phyloP scores from a whole-genome alignment of 2,329 filamentous ascomycete species.

The Penicillium sp. region DNA sequence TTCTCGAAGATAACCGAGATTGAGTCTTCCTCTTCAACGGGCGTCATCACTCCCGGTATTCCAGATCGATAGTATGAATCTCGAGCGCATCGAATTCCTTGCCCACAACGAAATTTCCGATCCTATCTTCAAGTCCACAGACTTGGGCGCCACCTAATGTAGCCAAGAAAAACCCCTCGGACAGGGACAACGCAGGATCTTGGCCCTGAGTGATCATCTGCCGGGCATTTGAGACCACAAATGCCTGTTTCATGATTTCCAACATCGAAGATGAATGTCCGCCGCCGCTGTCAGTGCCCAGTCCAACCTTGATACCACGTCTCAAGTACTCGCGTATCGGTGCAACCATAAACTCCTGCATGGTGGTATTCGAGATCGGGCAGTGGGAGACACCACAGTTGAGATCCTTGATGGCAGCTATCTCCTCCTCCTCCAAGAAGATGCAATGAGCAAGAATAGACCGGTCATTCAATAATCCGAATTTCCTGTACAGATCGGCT shows the following conservation, averaged over 20 bases:
- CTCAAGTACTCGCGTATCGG: conserved; percentile 54
- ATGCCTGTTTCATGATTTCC: conserved; percentile 45
- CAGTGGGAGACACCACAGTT: conserved; percentile 60
- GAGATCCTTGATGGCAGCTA: conserved; percentile 43
- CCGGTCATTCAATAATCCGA: conserved; percentile 50
- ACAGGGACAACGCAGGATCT: conserved; percentile 47
- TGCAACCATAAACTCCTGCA: conserved; percentile 56
- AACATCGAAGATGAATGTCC: conserved; percentile 57
- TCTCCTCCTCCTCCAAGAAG: conserved; percentile 55
- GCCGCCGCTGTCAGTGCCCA: conserved; percentile 61
- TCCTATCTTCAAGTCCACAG: conserved; percentile 48
- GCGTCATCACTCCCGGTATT: conserved; percentile 47
- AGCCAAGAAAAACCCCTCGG: conserved; percentile 56
- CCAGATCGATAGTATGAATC: conserved; percentile 39
- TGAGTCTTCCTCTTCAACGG: conserved; percentile 49
- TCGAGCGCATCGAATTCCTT: conserved; percentile 60
- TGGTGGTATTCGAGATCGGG: conserved; percentile 59
- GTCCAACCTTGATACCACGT: conserved; percentile 58
- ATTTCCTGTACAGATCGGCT: conserved; percentile 55
- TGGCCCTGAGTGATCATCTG: conserved; percentile 30
- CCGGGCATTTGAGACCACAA: conserved; percentile 46
- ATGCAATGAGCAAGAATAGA: conserved; percentile 65
- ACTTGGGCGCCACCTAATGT: conserved; percentile 59
- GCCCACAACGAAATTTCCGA: conserved; percentile 55
- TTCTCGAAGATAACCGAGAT: conserved; percentile 53